Percentiles rank a stretch among this genome's conserved stretches.
These are phyloP conservation scores for Circinella umbellata DNA, from an alignment of 371 early-diverging fungal genomes.

Conservation along the genomic window DNA sequence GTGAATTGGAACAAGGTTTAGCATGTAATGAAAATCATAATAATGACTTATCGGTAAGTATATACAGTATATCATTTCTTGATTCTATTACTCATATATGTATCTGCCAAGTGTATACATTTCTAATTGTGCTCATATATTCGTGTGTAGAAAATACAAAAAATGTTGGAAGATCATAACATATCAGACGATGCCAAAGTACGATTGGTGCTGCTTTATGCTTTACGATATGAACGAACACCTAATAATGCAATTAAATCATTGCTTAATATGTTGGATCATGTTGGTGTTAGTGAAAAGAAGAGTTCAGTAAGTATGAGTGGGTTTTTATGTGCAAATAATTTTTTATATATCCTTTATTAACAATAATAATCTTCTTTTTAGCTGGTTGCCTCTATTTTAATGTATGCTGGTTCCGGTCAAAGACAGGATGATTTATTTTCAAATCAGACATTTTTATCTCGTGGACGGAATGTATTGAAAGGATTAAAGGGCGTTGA, in stretches of 20 bases:
- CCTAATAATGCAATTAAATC: slow-evolving; percentile 69
- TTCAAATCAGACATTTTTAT: slow-evolving; percentile 81
- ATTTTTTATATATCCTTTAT: neutral
- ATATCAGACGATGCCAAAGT: slow-evolving; percentile 80
- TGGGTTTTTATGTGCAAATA: neutral
- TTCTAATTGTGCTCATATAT: no score
- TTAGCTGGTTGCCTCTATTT: slow-evolving; percentile 71
- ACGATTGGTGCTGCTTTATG: slow-evolving; percentile 82
- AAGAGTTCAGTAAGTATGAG: slow-evolving; percentile 65
- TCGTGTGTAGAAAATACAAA: slow-evolving; percentile 57
- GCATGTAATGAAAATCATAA: slow-evolving; percentile 88
- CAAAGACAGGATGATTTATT: slow-evolving; percentile 91
- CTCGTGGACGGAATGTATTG: slow-evolving; percentile 80
- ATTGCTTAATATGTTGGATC: slow-evolving; percentile 72
- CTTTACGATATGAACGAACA: slow-evolving; percentile 87
- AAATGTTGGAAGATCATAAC: slow-evolving; percentile 66
- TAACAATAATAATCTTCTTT: neutral
- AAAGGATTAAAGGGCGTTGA: slow-evolving; percentile 96
- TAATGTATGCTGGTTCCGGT: slow-evolving; percentile 81
- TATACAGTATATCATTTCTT: no score
- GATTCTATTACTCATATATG: no score
- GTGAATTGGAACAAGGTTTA: slow-evolving; percentile 93
- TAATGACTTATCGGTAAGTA: slow-evolving; percentile 74
- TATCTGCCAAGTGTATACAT: no score
- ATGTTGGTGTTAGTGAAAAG: slow-evolving; percentile 71